Evolutionary conservation across 768 basidiomycete genomes (phyloP), one percentile per base, ranked within the genome.

Genomic region (Mycena leptocephala): DNA sequence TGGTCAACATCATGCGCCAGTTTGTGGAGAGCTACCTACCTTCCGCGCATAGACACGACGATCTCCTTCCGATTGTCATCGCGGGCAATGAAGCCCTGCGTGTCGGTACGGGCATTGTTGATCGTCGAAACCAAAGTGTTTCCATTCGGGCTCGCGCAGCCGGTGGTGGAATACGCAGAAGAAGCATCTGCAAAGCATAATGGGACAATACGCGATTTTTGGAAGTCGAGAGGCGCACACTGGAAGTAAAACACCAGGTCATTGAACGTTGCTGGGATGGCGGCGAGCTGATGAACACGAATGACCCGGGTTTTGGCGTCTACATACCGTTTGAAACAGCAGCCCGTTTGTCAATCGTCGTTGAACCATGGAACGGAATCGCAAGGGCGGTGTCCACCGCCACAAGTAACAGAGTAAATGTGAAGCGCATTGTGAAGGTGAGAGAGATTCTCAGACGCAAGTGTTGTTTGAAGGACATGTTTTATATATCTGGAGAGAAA

Each of bases 211-310:
- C 8, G 1, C 26, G 10, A 16, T 20, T n/a, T n/a, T n/a, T n/a
- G n/a, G n/a, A n/a, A 63, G 9, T 43, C 16, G 62, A 37, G 35
- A 62, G 24, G 35, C 59, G 59, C 59, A 62, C 59, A 62, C 22
- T 62, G 59, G 37, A 62, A 62, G 59, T 62, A 62, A 62, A 62
- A 62, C 37, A 62, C 59, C 35, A 62, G 59, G 59, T 62, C 59
- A 39, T 62, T 62, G 59, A 24, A 62, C 37, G 59, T 62, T 9
- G 59, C 59, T 62, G 59, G n/a, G n/a, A 62, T 9, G 26, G 59
- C 11, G 37, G 8, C 5, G 14, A 11, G 5, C 1, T 9, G 0
- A 62, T 62, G n/a, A 62, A 18, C 33, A 39, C 10, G 4, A 7
- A 37, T 62, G 16, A 24, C 26, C 14, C 26, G 7, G 13, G 35